Conservation (phyloP, 129 eudicot species). For the Sambucus nigra region DNA sequence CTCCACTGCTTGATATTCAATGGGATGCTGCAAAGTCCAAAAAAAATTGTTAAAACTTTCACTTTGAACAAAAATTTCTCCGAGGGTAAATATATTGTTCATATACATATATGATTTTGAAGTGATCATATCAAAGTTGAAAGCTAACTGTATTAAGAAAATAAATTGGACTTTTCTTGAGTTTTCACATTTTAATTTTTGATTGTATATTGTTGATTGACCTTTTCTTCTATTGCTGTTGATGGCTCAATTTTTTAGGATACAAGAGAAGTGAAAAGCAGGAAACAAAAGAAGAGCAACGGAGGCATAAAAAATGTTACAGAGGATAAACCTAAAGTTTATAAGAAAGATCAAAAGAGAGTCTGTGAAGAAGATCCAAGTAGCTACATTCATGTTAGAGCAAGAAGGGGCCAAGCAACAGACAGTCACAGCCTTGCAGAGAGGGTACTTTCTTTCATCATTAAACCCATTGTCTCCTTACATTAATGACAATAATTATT, state of each 20-base stretch:
- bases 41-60: too few species aligned
- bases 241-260: constrained; percentile 18
- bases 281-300: constrained; percentile 40
- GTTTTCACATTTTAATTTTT: neutral
- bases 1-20: too few species aligned
- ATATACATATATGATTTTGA: neutral
- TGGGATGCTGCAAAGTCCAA: too few species aligned
- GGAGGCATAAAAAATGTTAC: constrained; percentile 1
- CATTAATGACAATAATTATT: constrained; percentile 15
- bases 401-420: constrained; percentile 96
- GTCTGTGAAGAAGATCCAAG: constrained; percentile 26
- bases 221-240: neutral
- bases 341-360: constrained; percentile 23
- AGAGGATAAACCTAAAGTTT: constrained; percentile 13
- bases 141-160: too few species aligned
- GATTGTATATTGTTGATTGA: neutral
- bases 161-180: neutral
- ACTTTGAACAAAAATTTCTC: too few species aligned
- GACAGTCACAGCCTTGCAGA: constrained; percentile 98
- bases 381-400: constrained; percentile 91
- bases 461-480: neutral
- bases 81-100: too few species aligned
- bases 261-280: constrained; percentile 25
- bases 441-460: constrained; percentile 40
- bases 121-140: neutral